Base-by-base conservation (phyloP, 768 basidiomycete species). In the Suillus fuscotomentosus region DNA sequence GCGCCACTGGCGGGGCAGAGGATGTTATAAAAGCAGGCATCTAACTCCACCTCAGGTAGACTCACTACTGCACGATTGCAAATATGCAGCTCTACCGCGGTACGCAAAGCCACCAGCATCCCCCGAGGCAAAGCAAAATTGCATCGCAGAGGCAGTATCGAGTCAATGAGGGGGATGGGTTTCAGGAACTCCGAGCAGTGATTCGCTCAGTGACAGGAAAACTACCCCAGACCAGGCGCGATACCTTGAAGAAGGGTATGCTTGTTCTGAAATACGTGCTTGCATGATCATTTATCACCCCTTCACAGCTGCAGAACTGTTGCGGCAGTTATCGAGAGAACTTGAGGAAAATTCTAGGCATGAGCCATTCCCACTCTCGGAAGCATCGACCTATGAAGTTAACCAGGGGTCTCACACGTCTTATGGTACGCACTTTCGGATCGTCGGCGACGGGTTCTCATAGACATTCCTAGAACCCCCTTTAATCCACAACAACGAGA, bases 131-230 rank as follows among this genome's bases (percentile, higher is more conserved):
- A 36, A 48, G 55, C 45, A 65, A 67, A 47, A 61, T 48, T 11
- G 53, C 55, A 36, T 73, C 73, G 5, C 74, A 76, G 27, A 65
- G 73, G 61, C 70, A 67, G 34, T 75, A 76, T 36, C 73, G 73
- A n/a, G 70, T 67, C 56, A 74, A 74, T 60, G 73, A 76, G 62
- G 69, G 68, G n/a, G 72, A 71, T 50, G 71, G 75, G 31, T 76
- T 75, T 66, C 62, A 67, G 20, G 75, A 76, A 39, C 70, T 75
- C 20, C 70, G 72, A 50, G 63, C 69, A 10, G 68, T 72, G n/a
- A 36, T 74, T 10, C 68, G 70, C 51, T 63, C 73, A 3, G 66
- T 75, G 70, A 38, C 74, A 66, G 15, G 69, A 70, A 61, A 69
- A 71, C 38, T 68, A 69, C 60, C 57, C 17, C 57, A 59, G 57